Evolutionary conservation across 1,284 basidiomycete genomes (phyloP), one percentile per base, ranked within the genome.

Genomic region (Leccinum cinnamomeum): DNA sequence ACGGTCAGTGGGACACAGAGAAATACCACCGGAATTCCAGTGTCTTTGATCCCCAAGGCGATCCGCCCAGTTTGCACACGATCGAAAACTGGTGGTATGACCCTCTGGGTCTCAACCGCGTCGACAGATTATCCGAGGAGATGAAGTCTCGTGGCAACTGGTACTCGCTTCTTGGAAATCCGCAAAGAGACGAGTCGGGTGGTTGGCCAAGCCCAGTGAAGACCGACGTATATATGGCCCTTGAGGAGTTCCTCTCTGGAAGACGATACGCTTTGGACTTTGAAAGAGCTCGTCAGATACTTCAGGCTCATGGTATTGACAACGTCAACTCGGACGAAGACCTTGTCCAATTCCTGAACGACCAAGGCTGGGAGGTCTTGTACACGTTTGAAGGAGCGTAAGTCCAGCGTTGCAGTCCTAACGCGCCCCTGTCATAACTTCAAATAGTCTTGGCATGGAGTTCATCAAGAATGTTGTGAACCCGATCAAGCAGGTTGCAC

Each of bases 81-180:
- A 75, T 82, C 53, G 74, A 78, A 35, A 81, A 82, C 62, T 41
- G 68, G 10, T 77, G 76, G 69, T 82, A 81, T 46, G 81, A 81
- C 60, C 74, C 79, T 25, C 63, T 63, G 58, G 67, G 63, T 37
- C 63, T 75, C 46, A 70, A 72, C 30, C 79, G 81, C 33, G 79
- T 82, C 48, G 79, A 81, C 64, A 66, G 60, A 46, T 57, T 80
- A 25, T 57, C 77, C 14, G 69, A 72, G 2, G 73, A 67, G 3
- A 76, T 77, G 69, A 76, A 69, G 48, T 59, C 5, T n/a, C 76
- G 76, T 53, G 76, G 76, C 16, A 51, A 67, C 7, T 75, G 72
- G 69, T 56, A 72, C 23, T 18, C 69, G 25, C 66, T 63, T 25
- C 63, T 69, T 25, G 72, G 71, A 3, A 50, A 61, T 41, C 61